phyloP scores from a whole-genome alignment of 139 green algal genomes.

The Coccomyxa sp. region DNA sequence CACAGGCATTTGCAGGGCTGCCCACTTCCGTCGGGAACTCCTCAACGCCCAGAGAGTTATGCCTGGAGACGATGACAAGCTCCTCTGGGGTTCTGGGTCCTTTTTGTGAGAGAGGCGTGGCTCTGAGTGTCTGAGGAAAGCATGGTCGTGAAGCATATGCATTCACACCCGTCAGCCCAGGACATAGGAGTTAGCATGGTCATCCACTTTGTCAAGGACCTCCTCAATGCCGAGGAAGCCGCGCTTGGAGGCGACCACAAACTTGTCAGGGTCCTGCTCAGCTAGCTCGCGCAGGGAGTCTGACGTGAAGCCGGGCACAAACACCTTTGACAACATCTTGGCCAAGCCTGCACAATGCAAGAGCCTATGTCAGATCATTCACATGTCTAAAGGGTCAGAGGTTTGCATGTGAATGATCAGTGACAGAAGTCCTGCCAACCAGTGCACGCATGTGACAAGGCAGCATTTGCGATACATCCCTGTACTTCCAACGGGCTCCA shows the following conservation, averaged over 20 bases:
- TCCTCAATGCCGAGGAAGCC: conserved; percentile 53
- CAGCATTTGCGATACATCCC: too few relatives aligned
- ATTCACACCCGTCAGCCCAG: conserved; percentile 16
- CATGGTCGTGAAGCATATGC: too few relatives aligned
- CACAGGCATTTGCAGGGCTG: too few relatives aligned
- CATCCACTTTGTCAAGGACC: conserved; percentile 33
- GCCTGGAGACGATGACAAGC: too few relatives aligned
- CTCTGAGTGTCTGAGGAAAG: too few relatives aligned
- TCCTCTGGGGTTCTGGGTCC: too few relatives aligned
- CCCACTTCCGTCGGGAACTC: too few relatives aligned
- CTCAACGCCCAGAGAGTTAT: too few relatives aligned
- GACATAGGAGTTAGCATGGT: conserved; percentile 19
- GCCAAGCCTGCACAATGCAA: conserved; percentile 42
- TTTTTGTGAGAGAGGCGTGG: too few relatives aligned
- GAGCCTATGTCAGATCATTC: not conserved
- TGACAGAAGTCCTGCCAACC: too few relatives aligned
- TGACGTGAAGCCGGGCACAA: conserved; percentile 52
- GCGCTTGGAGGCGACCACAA: conserved; percentile 36
- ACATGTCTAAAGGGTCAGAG: not conserved
- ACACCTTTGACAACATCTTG: conserved; percentile 46
- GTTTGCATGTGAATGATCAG: too few relatives aligned
- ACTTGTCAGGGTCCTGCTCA: conserved; percentile 39
- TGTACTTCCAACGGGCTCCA: not conserved
- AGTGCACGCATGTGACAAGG: too few relatives aligned
- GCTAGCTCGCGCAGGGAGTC: conserved; percentile 33